Evolutionary conservation across 371 early-diverging fungal genomes (phyloP), one percentile per base, ranked within the genome.

Genomic region (Rhizopus stolonifer): DNA sequence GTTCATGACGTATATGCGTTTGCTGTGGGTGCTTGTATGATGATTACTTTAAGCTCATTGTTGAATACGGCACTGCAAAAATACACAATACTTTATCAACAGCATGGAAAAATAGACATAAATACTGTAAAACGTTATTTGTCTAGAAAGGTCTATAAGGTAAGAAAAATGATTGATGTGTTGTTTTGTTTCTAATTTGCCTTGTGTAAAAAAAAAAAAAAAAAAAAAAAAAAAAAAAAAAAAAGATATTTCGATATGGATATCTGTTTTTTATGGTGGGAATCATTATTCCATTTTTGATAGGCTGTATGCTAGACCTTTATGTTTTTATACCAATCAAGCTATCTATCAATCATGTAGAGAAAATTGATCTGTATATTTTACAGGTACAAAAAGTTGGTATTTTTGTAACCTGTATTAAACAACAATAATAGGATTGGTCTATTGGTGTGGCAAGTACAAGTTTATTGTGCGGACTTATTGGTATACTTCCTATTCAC

Each of bases 1-100:
- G 64, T 80, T 8, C 82, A 83, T 54, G 84, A 83, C 42, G 45
- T 77, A 7, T 83, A 83, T 40, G 56, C 79, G 7, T 72, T 81
- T 60, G 47, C 49, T 7, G 8, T 53, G 8, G 62, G 62, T 1
- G 52, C 62, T 3, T 56, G 33, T 42, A 19, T 56, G 3, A 61
- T 61, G 62, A 56, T 61, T 21, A 13, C 43, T 8, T 11, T 61
- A 36, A 52, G 56, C 15, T 52, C 48, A 21, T 38, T 46, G 10
- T 48, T 61, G 15, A 61, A 61, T 15, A 24, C 42, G 1, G 43
- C 43, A 14, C 40, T 52, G 10, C 62, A 64, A 13, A 64, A 52
- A 25, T 48, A 52, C 31, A 45, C 49, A 17, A 19, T 40, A 3
- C n/a, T 56, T 26, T 15, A 47, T 18, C 34, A 33, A 17, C 36